Base-by-base conservation (phyloP, 2,329 filamentous ascomycete species). In the Byssochlamys sp. region DNA sequence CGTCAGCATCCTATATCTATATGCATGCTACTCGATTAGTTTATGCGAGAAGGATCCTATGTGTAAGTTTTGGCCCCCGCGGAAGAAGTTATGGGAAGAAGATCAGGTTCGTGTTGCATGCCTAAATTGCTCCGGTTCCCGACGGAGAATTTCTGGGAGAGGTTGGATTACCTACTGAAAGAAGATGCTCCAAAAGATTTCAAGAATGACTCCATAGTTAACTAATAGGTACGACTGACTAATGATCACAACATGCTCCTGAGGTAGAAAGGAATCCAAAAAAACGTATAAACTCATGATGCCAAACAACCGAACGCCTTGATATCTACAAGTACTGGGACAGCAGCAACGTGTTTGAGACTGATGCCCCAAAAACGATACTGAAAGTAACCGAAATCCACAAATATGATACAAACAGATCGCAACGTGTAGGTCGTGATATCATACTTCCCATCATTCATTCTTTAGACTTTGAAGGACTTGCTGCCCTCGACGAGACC, bases 401-500 rank as follows among this genome's bases (percentile, higher is more conserved):
- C n/a, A 14, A 45, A 45, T 19, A 45, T n/a, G 39, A 45, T 45
- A 45, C 14, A 45, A 19, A 19, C n/a, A 19, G n/a, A 45, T 45
- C 14, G 39, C 39, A 45, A 45, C 39, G 6, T 45, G n/a, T 45
- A 45, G 39, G 19, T 45, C 39, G 39, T 45, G 12, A 45, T 19
- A 24, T 24, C 39, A 45, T 45, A 45, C n/a, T 39, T 29, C 27
- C 52, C 19, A n/a, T 33, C 24, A 54, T 26, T 26, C 24, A 25
- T 51, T 24, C 19, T 33, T 75, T 64, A 82, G n/a, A 84, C 70
- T 58, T 76, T 77, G 70, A 89, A 92, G 57, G 75, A 75, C 77
- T 88, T 91, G 67, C 80, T 85, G 25, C 89, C 91, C 70, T 95
- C 89, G 29, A 95, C 88, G 64, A 96, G 74, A 0, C 90, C 91